Conservation (phyloP, 768 basidiomycete species). For the Pulveroboletus sp. region DNA sequence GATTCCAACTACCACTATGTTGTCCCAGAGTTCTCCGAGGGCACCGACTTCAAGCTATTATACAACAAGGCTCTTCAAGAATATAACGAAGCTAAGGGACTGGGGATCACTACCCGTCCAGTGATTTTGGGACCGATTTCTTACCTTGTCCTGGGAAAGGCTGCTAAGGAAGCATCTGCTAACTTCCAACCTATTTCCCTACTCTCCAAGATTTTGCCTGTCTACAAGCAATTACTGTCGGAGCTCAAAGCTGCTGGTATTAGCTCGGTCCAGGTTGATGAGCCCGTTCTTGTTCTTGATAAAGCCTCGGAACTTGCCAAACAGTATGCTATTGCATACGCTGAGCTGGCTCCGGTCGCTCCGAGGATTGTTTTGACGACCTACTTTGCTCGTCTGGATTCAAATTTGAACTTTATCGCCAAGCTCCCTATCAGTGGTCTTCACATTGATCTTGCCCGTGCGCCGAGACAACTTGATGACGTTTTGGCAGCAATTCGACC, state of each 20-base stretch:
- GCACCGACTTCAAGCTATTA: conserved; percentile 90
- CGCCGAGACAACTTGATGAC: conserved; percentile 80
- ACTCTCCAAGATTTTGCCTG: conserved; percentile 81
- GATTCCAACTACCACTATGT: conserved; percentile 99
- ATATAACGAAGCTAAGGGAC: conserved; percentile 89
- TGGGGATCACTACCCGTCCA: conserved; percentile 87
- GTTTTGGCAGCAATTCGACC: conserved; percentile 80
- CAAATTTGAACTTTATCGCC: conserved; percentile 80
- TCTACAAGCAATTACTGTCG: conserved; percentile 86
- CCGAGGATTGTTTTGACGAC: conserved; percentile 94
- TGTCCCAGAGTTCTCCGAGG: conserved; percentile 90
- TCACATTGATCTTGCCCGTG: conserved; percentile 96
- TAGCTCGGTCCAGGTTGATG: conserved; percentile 94
- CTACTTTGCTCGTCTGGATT: conserved; percentile 95
- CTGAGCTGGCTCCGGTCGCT: conserved; percentile 72
- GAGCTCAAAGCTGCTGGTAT: conserved; percentile 93
- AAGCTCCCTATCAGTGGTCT: conserved; percentile 92
- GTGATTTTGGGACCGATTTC: conserved; percentile 94
- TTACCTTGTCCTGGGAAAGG: conserved; percentile 91
- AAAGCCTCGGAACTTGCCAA: conserved; percentile 68
- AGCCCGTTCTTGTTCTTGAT: conserved; percentile 94
- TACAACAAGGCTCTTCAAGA: conserved; percentile 94
- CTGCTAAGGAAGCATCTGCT: conserved; percentile 73
- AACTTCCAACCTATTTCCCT: conserved; percentile 90
- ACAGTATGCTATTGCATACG: conserved; percentile 77